These are phyloP conservation scores for Aspergillus novoparasiticus DNA, from an alignment of 2,329 filamentous ascomycete species.

Conservation along the genomic window DNA sequence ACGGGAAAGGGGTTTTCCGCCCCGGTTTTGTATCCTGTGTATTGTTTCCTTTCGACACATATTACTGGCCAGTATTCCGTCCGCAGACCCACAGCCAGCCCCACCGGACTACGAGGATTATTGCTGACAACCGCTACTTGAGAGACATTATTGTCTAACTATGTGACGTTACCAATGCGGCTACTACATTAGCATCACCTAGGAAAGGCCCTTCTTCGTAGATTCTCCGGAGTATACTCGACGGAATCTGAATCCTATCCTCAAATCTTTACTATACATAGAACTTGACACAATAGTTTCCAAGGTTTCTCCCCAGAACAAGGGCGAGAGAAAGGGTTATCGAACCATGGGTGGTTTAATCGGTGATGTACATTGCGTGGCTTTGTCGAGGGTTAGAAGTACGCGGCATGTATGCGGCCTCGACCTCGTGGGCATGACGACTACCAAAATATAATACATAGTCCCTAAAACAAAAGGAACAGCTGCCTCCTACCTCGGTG, in stretches of 20 bases:
- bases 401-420: not conserved
- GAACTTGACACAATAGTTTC: not conserved
- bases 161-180: not conserved
- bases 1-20: conserved; percentile 1
- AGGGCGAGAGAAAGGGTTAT: not conserved
- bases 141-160: not conserved
- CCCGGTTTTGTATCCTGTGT: not conserved
- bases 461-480: not conserved
- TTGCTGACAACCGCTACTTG: not conserved
- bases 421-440: conserved; percentile 5
- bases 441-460: not conserved
- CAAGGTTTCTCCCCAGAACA: not conserved
- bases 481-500: not conserved
- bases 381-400: not conserved
- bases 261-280: not conserved
- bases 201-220: not conserved
- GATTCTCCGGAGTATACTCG: not conserved
- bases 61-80: not conserved
- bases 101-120: not conserved
- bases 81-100: not conserved
- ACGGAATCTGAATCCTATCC: not conserved
- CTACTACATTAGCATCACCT: not conserved
- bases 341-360: not conserved
- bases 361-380: not conserved
- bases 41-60: not conserved